A percentile compares a stretch with the other conserved stretches of the same genome.
Evolutionary conservation across 1,139 yeast species (phyloP).

Genomic region (Candida tunisiensis): DNA sequence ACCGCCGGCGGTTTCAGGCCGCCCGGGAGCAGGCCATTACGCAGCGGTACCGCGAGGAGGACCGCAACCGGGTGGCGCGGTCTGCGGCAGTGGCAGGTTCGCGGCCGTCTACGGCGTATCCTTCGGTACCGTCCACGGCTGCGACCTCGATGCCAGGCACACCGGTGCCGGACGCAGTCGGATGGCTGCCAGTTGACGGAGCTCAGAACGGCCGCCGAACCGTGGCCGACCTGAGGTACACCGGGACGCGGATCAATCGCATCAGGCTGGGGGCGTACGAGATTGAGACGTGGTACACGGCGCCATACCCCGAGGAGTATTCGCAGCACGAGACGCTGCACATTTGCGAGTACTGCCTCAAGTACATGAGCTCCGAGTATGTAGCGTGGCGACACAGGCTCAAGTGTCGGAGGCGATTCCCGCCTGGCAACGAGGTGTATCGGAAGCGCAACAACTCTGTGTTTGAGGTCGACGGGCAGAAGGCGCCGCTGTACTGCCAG

Average conservation of each 20-base stretch:
- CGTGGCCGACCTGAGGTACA: constrained; percentile 3
- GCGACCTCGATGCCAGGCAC: no score
- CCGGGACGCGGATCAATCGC: constrained; percentile 21
- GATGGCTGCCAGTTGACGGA: no score
- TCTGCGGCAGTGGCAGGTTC: no score
- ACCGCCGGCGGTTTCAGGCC: constrained; percentile 31
- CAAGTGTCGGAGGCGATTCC: constrained; percentile 54
- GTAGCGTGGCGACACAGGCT: constrained; percentile 52
- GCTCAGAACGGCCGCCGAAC: constrained; percentile 1
- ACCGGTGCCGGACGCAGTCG: no score
- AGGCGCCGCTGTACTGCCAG: constrained; percentile 69
- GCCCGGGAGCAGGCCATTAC: constrained; percentile 17
- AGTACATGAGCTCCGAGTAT: constrained; percentile 60
- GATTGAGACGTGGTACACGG: constrained; percentile 81
- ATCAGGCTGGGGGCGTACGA: constrained; percentile 58
- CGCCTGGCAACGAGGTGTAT: constrained; percentile 88
- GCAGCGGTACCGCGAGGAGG: constrained; percentile 10
- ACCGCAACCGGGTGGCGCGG: no score
- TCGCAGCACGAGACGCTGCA: constrained; percentile 44
- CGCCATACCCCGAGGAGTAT: constrained; percentile 88
- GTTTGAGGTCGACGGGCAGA: constrained; percentile 89
- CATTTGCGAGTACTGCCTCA: constrained; percentile 74
- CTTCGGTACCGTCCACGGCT: no score
- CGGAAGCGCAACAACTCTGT: constrained; percentile 50
- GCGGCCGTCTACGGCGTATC: no score